A percentile compares a stretch with the other conserved stretches of the same genome.
phyloP scores from a whole-genome alignment of 1,284 basidiomycete species.

The Melampsora americana region DNA sequence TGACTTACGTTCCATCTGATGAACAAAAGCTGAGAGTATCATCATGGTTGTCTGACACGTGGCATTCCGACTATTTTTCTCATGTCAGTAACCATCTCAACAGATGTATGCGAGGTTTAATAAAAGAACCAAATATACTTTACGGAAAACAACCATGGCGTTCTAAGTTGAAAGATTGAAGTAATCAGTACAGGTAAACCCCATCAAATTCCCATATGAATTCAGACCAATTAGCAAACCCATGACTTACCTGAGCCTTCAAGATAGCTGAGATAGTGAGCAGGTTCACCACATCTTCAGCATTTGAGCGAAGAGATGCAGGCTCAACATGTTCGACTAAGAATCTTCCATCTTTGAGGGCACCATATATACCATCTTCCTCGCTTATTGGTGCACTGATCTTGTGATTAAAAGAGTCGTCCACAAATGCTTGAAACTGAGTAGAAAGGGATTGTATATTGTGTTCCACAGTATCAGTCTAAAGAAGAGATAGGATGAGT shows the following conservation, averaged over 20 bases:
- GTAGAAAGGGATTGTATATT: constrained; percentile 11
- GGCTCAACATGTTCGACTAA: constrained; percentile 5
- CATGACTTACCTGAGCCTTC: constrained; percentile 29
- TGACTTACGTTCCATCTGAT: constrained; percentile 39
- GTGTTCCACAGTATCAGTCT: constrained; percentile 36
- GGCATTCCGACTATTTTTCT: neutral
- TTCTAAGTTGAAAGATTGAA: constrained; percentile 22
- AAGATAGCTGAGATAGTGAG: constrained; percentile 28
- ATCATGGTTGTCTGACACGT: neutral
- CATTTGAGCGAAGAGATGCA: constrained; percentile 18
- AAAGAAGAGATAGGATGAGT: neutral
- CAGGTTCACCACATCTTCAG: constrained; percentile 17
- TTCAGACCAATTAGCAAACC: neutral
- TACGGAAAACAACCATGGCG: constrained; percentile 27
- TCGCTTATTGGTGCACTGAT: constrained; percentile 38
- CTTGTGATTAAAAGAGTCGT: constrained; percentile 28
- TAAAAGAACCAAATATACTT: constrained; percentile 11
- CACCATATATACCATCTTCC: constrained; percentile 32
- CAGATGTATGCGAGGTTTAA: neutral
- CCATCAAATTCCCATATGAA: neutral
- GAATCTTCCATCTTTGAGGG: constrained; percentile 32
- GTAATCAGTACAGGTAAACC: neutral
- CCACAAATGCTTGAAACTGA: constrained; percentile 22
- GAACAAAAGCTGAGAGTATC: constrained; percentile 25
- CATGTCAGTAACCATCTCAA: neutral